These are phyloP conservation scores for Annulohypoxylon nitens DNA, from an alignment of 495 filamentous ascomycete species.

Conservation along the genomic window DNA sequence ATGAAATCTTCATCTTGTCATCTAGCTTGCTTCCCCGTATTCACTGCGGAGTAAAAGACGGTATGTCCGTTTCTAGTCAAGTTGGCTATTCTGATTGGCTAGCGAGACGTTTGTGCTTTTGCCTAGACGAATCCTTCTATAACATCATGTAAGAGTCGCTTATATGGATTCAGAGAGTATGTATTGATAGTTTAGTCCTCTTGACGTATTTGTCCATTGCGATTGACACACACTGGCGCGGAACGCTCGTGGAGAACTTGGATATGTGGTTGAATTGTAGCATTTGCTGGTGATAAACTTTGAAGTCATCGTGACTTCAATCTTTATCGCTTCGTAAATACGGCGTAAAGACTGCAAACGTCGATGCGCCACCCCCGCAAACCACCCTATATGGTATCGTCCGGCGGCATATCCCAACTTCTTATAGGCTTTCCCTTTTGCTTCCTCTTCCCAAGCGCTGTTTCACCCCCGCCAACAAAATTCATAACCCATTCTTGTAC, in stretches of 20 bases:
- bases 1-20: not conserved
- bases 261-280: not conserved
- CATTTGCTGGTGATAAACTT: no score
- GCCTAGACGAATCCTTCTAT: not conserved
- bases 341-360: no score
- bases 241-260: not conserved
- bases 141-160: not conserved
- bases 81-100: not conserved
- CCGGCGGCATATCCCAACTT: slow-evolving; percentile 51
- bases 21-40: not conserved
- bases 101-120: not conserved
- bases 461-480: slow-evolving; percentile 70
- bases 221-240: not conserved
- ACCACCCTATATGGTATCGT: slow-evolving; percentile 41
- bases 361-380: not conserved
- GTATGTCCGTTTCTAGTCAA: not conserved
- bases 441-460: slow-evolving; percentile 46
- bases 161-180: not conserved
- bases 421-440: slow-evolving; percentile 38
- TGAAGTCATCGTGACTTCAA: not conserved
- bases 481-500: slow-evolving; percentile 80
- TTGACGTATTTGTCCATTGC: not conserved
- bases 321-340: no score
- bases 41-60: not conserved
- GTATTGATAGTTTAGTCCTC: not conserved